Conservation (phyloP, 805 yeast species). For the Blastobotrys muscicola region DNA sequence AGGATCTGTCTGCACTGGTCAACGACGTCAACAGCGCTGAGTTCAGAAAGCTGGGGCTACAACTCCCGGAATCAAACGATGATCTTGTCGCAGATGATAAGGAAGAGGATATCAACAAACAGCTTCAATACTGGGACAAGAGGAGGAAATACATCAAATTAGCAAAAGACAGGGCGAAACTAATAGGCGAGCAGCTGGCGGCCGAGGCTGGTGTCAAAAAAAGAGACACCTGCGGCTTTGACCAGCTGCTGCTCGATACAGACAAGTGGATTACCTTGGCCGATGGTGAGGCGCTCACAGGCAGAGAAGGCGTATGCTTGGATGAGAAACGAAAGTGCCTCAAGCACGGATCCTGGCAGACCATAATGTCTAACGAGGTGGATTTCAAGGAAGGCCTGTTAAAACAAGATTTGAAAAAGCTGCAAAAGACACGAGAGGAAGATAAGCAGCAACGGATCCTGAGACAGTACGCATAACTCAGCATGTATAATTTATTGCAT, state of each 20-base stretch:
- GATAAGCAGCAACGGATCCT: no score
- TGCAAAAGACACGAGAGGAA: no score
- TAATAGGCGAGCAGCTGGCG: slow-evolving; percentile 16
- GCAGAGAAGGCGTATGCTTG: slow-evolving; percentile 11
- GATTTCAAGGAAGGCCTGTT: no score
- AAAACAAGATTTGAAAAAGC: no score
- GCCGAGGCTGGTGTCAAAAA: slow-evolving; percentile 16
- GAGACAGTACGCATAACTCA: no score
- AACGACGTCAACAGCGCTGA: slow-evolving; percentile 2
- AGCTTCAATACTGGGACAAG: slow-evolving; percentile 6
- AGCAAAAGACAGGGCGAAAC: slow-evolving; percentile 17
- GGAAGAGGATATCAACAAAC: slow-evolving; percentile 1
- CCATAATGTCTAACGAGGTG: slow-evolving; percentile 4
- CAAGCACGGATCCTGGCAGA: slow-evolving; percentile 16
- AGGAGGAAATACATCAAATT: slow-evolving; percentile 9
- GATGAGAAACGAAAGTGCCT: slow-evolving; percentile 17
- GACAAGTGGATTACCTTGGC: slow-evolving; percentile 5
- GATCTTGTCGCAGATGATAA: neutral
- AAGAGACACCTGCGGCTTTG: slow-evolving; percentile 19
- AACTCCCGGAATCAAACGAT: slow-evolving; percentile 1
- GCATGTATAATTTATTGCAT: no score
- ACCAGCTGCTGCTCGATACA: slow-evolving; percentile 6
- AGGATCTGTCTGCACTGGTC: slow-evolving; percentile 11
- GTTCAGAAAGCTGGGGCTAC: slow-evolving; percentile 10
- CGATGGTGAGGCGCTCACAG: neutral